phyloP scores from a whole-genome alignment of 78 protist species.

The Neovahlkampfia damariscottae region DNA sequence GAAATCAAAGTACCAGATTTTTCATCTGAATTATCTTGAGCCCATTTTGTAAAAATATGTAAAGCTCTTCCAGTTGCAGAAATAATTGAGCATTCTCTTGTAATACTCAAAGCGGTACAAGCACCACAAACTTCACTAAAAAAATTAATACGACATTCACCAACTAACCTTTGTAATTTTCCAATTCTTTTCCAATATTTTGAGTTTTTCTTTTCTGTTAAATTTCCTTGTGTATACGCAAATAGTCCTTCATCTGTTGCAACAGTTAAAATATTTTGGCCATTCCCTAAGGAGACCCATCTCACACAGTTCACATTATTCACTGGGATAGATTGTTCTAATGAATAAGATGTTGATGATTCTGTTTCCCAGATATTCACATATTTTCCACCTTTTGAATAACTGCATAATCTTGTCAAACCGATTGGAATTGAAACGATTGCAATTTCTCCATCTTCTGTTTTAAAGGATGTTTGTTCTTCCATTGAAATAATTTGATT shows the following conservation, averaged over 20 bases:
- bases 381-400: not conserved
- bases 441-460: not conserved
- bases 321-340: not conserved
- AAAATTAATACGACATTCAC: no score
- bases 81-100: not conserved
- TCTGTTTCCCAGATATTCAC: not conserved
- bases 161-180: no score
- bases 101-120: not conserved
- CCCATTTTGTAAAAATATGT: not conserved
- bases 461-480: not conserved
- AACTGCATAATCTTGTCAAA: not conserved
- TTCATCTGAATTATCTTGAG: not conserved
- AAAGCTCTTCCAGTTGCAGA: not conserved
- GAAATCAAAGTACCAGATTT: not conserved
- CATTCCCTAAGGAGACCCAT: not conserved
- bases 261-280: not conserved
- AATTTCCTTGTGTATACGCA: not conserved
- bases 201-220: not conserved
- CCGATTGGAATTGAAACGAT: not conserved
- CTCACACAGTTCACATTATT: not conserved
- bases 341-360: not conserved
- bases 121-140: not conserved
- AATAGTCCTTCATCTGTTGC: not conserved
- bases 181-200: not conserved
- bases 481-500: not conserved